Conservation (phyloP, 2,329 filamentous ascomycete genomes). For the Zymoseptoria brevis region DNA sequence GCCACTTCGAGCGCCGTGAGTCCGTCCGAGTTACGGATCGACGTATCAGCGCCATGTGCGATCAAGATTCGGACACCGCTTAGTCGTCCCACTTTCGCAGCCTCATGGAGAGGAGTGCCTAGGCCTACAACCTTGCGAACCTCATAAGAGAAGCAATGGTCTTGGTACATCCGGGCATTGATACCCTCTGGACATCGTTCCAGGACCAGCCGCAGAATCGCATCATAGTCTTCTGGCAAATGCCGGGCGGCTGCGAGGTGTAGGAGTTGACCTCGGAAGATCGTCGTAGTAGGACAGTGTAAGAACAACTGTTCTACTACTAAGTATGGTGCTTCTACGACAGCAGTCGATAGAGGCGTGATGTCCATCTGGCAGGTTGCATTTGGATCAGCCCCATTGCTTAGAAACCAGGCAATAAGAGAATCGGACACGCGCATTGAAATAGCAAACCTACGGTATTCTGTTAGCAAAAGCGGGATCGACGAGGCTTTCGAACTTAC, state of each 20-base stretch:
- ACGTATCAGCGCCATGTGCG: conserved; percentile 2
- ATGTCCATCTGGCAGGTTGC: conserved; percentile 9
- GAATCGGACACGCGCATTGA: not conserved
- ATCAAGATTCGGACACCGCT: conserved; percentile 7
- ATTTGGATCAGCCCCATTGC: conserved; percentile 12
- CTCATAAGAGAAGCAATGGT: conserved; percentile 12
- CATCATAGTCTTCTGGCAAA: conserved; percentile 4
- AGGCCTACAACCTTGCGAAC: conserved; percentile 10
- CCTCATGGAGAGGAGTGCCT: conserved; percentile 13
- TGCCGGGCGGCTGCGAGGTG: conserved; percentile 5
- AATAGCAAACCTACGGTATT: conserved; percentile 1
- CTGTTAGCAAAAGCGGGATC: not conserved
- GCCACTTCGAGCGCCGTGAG: conserved; percentile 12
- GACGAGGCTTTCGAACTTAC: not conserved
- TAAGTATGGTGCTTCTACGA: conserved; percentile 3
- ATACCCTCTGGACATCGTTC: conserved; percentile 3
- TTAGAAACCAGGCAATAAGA: conserved; percentile 7
- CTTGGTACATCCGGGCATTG: conserved; percentile 12
- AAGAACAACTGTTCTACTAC: conserved; percentile 9
- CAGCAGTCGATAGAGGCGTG: conserved; percentile 10
- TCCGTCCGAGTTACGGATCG: conserved; percentile 7
- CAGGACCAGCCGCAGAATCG: conserved; percentile 8
- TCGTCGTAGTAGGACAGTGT: conserved; percentile 2
- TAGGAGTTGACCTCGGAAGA: conserved; percentile 6
- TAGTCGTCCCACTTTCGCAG: conserved; percentile 5